Base-by-base conservation (phyloP, 73 alveolate genomes). In the Uronychia binucleata region DNA sequence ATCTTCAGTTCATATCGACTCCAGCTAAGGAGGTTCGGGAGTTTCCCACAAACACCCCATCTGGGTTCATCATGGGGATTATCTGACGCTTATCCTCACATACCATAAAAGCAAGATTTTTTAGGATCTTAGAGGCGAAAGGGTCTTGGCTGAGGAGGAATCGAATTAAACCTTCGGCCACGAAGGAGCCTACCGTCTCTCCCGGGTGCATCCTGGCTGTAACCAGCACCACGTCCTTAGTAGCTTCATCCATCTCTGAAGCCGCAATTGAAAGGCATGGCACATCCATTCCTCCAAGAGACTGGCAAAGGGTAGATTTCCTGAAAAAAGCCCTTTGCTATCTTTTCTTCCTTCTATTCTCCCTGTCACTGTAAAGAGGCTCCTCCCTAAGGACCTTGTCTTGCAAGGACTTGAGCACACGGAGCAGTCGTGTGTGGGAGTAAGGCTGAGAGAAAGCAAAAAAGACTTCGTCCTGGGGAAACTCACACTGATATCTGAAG, bases 131-230 rank as follows among this genome's bases (percentile, higher is more conserved):
- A 46, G 67, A 5, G 5, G 67, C 67, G 19, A 46, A 19, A 5
- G 5, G n/a, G 19, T 46, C 67, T 46, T 46, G 19, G 19, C 67
- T 46, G 19, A 19, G 5, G n/a, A 83, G 28, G 8, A 83, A 57
- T 30, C 85, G 75, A 26, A 83, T 8, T 0, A 83, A 30, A 25
- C 77, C 90, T 83, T 83, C 30, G 26, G 85, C 76, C 25, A 83
- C 46, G 25, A 31, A 83, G 31, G 90, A 83, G 14, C 98, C 94
- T 8, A 92, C 98, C 0, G 98, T 94, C 79, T 94, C 98, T 5
- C 98, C 96, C 27, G 98, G 98, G 80, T 94, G 98, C 67, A 90
- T 86, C 19, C 98, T 31, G 19, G 97, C 98, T 33, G 91, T 91
- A 32, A 94, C 77, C 25, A 94, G 81, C 1, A 91, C 86, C 13